phyloP scores from a whole-genome alignment of 2,329 filamentous ascomycete genomes.

The Fusarium sarcochroum region DNA sequence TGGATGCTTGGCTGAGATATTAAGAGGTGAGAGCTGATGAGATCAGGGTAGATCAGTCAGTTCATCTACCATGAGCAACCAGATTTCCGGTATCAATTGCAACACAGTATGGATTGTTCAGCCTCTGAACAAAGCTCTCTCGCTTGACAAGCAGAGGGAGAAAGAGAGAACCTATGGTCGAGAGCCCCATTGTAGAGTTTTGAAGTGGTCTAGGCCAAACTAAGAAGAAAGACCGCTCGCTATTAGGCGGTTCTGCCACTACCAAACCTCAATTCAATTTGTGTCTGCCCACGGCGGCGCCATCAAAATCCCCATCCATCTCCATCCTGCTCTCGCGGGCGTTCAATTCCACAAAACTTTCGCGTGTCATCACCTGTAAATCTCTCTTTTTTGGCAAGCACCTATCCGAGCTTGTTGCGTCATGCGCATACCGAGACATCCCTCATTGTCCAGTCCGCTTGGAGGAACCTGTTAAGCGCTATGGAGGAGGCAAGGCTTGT shows the following conservation, averaged over 20 bases:
- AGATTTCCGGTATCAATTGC: slow-evolving; percentile 14
- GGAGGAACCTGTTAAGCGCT: slow-evolving; percentile 52
- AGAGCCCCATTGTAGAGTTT: slow-evolving; percentile 35
- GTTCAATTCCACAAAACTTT: slow-evolving; percentile 38
- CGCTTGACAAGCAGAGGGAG: neutral
- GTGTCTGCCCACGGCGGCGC: slow-evolving; percentile 25
- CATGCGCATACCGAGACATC: slow-evolving; percentile 55
- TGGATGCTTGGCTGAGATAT: slow-evolving; percentile 21
- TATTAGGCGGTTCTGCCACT: slow-evolving; percentile 21
- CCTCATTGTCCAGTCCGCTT: slow-evolving; percentile 50
- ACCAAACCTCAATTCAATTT: slow-evolving; percentile 26
- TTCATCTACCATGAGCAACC: neutral
- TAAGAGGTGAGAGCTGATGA: slow-evolving; percentile 27
- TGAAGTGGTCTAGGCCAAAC: slow-evolving; percentile 38
- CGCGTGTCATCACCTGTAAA: slow-evolving; percentile 34
- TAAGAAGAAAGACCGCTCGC: slow-evolving; percentile 34
- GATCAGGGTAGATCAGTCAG: slow-evolving; percentile 19
- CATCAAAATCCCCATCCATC: slow-evolving; percentile 38
- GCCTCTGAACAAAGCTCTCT: neutral
- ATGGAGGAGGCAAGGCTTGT: slow-evolving; percentile 63
- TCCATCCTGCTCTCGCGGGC: slow-evolving; percentile 38
- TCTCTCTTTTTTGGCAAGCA: slow-evolving; percentile 28
- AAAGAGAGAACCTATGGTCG: slow-evolving; percentile 14
- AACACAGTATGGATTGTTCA: neutral
- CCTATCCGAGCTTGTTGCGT: slow-evolving; percentile 48